phyloP scores from a whole-genome alignment of 2,329 filamentous ascomycete species.

The Aureobasidium sp. region DNA sequence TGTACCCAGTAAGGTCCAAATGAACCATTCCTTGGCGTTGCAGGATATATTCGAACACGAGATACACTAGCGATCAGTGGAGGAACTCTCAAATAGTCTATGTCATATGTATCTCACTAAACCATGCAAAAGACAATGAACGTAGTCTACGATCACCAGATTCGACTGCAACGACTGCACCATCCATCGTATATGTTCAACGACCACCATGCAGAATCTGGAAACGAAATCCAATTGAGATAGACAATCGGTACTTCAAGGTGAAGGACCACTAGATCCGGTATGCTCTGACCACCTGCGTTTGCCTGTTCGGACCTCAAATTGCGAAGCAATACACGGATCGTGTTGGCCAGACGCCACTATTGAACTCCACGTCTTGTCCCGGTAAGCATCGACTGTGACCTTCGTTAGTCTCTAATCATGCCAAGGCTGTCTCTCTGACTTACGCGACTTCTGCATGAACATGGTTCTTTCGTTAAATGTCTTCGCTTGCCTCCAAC shows the following conservation, averaged over 20 bases:
- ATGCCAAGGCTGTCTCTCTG: not conserved
- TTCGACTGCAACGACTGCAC: not conserved
- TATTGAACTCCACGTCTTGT: conserved; percentile 79
- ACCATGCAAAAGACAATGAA: not conserved
- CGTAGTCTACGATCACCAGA: not conserved
- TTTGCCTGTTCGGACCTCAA: conserved; percentile 83
- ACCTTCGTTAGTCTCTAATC: not conserved
- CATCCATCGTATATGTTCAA: not conserved
- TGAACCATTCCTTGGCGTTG: too few relatives aligned
- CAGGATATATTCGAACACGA: too few relatives aligned
- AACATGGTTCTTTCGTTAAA: conserved; percentile 83
- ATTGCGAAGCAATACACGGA: conserved; percentile 67
- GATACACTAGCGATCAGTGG: too few relatives aligned
- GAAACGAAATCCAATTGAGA: too few relatives aligned
- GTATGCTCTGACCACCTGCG: conserved; percentile 45
- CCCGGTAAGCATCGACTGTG: conserved; percentile 85
- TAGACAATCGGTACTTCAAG: not conserved
- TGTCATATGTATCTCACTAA: too few relatives aligned
- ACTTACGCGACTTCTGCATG: conserved; percentile 83
- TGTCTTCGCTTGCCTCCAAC: conserved; percentile 88
- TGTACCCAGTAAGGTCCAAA: too few relatives aligned
- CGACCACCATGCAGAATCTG: not conserved
- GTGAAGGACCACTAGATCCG: not conserved
- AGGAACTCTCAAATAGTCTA: too few relatives aligned
- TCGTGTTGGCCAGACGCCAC: conserved; percentile 70